Conservation (phyloP, 257 asterid species). For the Asclepias syriaca region DNA sequence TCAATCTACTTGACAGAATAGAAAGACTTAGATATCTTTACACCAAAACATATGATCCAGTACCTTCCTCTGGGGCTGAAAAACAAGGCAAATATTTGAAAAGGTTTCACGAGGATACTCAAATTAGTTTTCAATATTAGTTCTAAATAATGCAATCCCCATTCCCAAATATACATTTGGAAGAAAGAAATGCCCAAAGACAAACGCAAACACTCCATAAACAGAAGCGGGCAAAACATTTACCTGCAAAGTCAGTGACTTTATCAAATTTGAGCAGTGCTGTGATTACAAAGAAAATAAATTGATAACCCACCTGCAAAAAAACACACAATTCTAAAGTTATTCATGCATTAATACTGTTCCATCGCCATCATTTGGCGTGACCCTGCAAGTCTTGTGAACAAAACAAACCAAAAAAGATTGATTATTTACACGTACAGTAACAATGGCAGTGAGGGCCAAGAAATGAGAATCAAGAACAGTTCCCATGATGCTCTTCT, state of each 20-base stretch:
- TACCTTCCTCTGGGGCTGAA: too few relatives aligned
- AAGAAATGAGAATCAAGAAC: slow-evolving; percentile 79
- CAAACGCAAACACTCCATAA: not conserved
- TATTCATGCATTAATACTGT: not conserved
- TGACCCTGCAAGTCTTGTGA: not conserved
- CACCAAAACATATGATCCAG: not conserved
- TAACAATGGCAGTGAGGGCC: slow-evolving; percentile 90
- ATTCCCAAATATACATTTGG: not conserved
- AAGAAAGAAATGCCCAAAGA: not conserved
- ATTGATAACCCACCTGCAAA: slow-evolving; percentile 84
- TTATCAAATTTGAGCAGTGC: slow-evolving; percentile 86
- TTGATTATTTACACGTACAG: slow-evolving; percentile 34
- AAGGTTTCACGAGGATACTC: not conserved
- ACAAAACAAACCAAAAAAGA: not conserved
- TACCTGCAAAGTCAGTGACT: slow-evolving; percentile 97
- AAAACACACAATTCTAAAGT: slow-evolving; percentile 17
- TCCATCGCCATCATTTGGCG: not conserved
- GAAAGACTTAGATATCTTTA: not conserved
- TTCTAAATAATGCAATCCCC: not conserved
- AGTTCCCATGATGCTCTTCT: slow-evolving; percentile 44
- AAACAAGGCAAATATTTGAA: not conserved
- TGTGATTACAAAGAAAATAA: slow-evolving; percentile 71
- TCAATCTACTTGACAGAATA: not conserved
- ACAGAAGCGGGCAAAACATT: not conserved
- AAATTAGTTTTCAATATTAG: not conserved